phyloP scores from a whole-genome alignment of 306 rosid species.

The Vicia faba region DNA sequence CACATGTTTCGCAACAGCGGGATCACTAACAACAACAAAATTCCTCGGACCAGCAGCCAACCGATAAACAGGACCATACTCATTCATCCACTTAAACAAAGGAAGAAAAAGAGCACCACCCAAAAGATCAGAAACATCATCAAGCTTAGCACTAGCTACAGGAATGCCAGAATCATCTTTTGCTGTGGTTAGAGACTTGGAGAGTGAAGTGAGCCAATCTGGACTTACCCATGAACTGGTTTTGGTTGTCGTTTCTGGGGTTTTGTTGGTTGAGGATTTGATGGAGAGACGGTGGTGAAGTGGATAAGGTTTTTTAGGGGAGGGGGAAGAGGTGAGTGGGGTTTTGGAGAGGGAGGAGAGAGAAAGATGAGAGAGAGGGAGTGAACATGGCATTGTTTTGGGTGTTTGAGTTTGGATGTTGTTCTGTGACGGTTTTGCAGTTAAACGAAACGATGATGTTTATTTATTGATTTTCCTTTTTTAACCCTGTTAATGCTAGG shows the following conservation, averaged over 20 bases:
- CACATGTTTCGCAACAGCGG: conserved; percentile 86
- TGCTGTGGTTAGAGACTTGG: conserved; percentile 53
- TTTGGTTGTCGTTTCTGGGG: conserved; percentile 42
- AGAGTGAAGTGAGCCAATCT: conserved; percentile 84
- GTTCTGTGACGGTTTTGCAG: not conserved
- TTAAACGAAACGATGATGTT: conserved; percentile 14
- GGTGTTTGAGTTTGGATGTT: not conserved
- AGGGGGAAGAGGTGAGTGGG: conserved; percentile 26
- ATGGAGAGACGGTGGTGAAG: conserved; percentile 41
- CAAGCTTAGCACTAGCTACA: conserved; percentile 72
- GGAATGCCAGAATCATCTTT: conserved; percentile 79
- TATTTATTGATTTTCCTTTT: not conserved
- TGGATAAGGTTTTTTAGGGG: conserved; percentile 35
- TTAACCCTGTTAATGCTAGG: not conserved
- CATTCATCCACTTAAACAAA: conserved; percentile 84
- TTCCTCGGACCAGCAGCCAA: conserved; percentile 92
- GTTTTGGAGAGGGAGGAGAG: conserved; percentile 40
- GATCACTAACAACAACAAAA: conserved; percentile 92
- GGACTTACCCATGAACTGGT: conserved; percentile 89
- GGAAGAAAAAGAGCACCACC: conserved; percentile 95
- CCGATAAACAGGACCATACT: conserved; percentile 79
- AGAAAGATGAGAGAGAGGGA: conserved; percentile 43
- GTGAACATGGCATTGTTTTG: conserved; percentile 52
- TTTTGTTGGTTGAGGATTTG: conserved; percentile 58
- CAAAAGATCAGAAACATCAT: conserved; percentile 89